Evolutionary conservation across 345 rosid genomes (phyloP).

Genomic region (Pugionium dolabratum): DNA sequence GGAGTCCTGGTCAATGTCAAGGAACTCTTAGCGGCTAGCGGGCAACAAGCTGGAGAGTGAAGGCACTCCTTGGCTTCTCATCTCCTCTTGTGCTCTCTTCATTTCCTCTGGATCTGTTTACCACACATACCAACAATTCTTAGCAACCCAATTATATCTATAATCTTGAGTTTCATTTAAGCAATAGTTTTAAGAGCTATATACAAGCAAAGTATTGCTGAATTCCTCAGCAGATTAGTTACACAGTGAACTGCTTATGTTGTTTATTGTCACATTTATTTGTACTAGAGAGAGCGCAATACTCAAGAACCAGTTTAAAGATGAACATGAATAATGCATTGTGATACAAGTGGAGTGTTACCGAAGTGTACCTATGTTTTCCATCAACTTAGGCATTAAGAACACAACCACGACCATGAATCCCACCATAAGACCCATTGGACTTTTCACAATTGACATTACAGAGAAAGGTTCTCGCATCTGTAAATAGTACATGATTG

Average conservation of each 20-base stretch:
- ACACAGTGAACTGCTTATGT: constrained; percentile 1
- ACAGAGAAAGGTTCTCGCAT: constrained; percentile 85
- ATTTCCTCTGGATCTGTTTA: constrained; percentile 92
- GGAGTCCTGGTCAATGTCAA: constrained; percentile 7
- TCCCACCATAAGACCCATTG: constrained; percentile 98
- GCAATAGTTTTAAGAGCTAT: constrained; percentile 1
- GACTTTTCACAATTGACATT: constrained; percentile 86
- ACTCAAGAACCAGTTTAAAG: background rate
- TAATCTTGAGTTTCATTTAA: background rate
- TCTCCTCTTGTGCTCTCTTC: constrained; percentile 85
- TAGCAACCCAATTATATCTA: constrained; percentile 6
- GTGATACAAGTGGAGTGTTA: constrained; percentile 16
- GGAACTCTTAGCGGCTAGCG: constrained; percentile 38
- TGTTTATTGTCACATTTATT: background rate
- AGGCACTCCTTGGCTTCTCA: constrained; percentile 96
- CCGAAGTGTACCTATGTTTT: constrained; percentile 72
- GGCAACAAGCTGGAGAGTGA: constrained; percentile 79
- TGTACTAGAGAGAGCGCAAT: constrained; percentile 7
- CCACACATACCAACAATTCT: constrained; percentile 25
- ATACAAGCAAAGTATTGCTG: background rate
- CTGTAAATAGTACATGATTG: constrained; percentile 45
- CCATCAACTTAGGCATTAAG: constrained; percentile 93
- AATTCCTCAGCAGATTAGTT: constrained; percentile 18
- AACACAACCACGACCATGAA: constrained; percentile 91
- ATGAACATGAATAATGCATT: constrained; percentile 10